Base-by-base conservation (phyloP, 2,329 filamentous ascomycete genomes). In the Colletotrichum noveboracense region DNA sequence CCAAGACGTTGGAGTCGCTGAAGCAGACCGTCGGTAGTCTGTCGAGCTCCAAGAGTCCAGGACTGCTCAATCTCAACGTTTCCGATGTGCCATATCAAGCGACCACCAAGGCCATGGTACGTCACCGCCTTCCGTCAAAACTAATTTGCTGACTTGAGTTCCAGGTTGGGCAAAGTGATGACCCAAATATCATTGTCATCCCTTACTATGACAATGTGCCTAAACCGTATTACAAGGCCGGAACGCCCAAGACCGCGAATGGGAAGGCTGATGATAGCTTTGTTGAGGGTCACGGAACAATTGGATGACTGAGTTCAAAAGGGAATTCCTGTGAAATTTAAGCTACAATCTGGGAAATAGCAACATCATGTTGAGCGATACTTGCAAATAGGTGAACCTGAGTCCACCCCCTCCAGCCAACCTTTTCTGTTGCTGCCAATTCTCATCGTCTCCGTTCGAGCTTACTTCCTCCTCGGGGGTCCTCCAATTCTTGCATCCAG, bases 71-170 rank as follows among this genome's bases (percentile, higher is more conserved):
- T 16, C 56, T 69, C 4, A 69, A 48, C 36, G 65, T 72, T 8
- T 69, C 70, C 12, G 70, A 68, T 38, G n/a, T 68, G 28, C 70
- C 70, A 18, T 72, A 69, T 52, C 70, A 72, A 5, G 56, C 13
- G 16, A 69, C 52, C 8, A 69, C 65, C 12, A 72, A 62, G 32
- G 55, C 65, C 13, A 72, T 72, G 70, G 70, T 69, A 26, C 24
- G 55, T 48, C 12, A 28, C 28, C n/a, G 5, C 12, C 24, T 16
- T 4, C 14, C 24, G 9, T 32, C 4, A 12, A 16, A 18, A 2
- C 16, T 13, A n/a, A 7, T 9, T 14, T 21, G 18, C 30, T n/a
- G 30, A 18, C n/a, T 14, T 36, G 16, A 52, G 10, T 52, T 13
- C 43, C 14, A 72, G 65, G 64, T 72, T 7, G 65, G 70, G n/a